Percentiles rank a stretch among this genome's conserved stretches.
Conservation (phyloP, 1,284 basidiomycete genomes). For the Trichosporon sp. region DNA sequence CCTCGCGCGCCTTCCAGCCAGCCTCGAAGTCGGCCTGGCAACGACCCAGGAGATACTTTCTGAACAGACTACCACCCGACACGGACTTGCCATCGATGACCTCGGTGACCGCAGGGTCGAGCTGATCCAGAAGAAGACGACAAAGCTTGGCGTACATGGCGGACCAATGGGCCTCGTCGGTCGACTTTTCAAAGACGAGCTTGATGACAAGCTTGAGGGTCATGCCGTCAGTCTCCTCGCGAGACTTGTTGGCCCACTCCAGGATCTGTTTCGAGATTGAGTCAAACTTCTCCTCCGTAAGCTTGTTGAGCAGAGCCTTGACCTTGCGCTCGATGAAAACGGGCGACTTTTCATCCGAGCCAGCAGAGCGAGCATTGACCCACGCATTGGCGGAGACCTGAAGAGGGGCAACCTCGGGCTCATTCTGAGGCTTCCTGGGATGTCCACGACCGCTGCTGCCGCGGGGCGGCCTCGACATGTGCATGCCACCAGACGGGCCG, state of each 20-base stretch:
- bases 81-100: conserved; percentile 81
- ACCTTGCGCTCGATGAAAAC: conserved; percentile 91
- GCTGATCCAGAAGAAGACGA: conserved; percentile 87
- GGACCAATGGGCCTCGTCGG: conserved; percentile 91
- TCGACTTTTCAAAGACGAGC: conserved; percentile 95
- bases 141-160: conserved; percentile 97
- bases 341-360: conserved; percentile 68
- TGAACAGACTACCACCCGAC: conserved; percentile 82
- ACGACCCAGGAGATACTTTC: conserved; percentile 86
- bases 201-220: conserved; percentile 94
- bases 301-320: conserved; percentile 90
- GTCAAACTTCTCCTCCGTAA: conserved; percentile 96
- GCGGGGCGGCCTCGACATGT: conserved; percentile 12
- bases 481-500: conserved; percentile 29
- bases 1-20: conserved; percentile 67
- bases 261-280: conserved; percentile 92
- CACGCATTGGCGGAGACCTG: conserved; percentile 81
- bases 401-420: conserved; percentile 70
- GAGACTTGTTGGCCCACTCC: conserved; percentile 89
- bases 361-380: conserved; percentile 60
- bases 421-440: conserved; percentile 28
- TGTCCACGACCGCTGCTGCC: conserved; percentile 12
- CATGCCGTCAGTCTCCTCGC: conserved; percentile 87
- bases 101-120: conserved; percentile 83
- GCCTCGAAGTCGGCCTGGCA: conserved; percentile 95